Evolutionary conservation across 1,284 basidiomycete genomes (phyloP), one percentile per base, ranked within the genome.

Genomic region (Leccinum solheimii): DNA sequence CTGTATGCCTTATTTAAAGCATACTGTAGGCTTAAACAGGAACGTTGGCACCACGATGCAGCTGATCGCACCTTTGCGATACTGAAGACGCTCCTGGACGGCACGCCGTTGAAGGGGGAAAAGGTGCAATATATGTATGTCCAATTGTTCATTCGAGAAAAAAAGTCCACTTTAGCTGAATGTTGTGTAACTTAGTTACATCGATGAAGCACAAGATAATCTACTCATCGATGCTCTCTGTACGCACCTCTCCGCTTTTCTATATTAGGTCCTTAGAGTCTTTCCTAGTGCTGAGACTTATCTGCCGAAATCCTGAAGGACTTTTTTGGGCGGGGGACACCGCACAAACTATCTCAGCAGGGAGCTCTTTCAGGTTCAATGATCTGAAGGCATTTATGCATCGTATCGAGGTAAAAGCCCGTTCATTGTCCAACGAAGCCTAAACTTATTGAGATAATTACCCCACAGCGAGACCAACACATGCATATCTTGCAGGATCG

Each of bases 241-340:
- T 90, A 68, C 32, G 81, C 1, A 34, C 23, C 69, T 36, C 26
- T 5, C 6, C 1, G 8, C 23, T 4, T 30, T 26, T 43, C 11
- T 50, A 9, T 36, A 38, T 14, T 1, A 23, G 2, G 7, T n/a
- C 52, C 43, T 68, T 16, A 60, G 11, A 23, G 50, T 40, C n/a
- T 16, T 21, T 34, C 13, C 6, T 59, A 90, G 89, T 92, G 1
- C 70, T 92, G 50, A 77, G 87, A 11, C 76, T 73, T 0, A 68
- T 91, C 3, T 90, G 87, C 66, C 73, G 72, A 11, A 90, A 91
- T 67, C 80, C 83, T 0, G 76, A 87, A 56, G 90, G 90, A 0
- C 73, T 89, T 23, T 90, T 91, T 68, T 92, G 87, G 86, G 90
- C 90, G 0, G 90, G 90, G 0, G 90, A 92, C 68, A 92, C 90